phyloP scores from a whole-genome alignment of 163 green algal species.

The Chlamydomonas reinhardtii region DNA sequence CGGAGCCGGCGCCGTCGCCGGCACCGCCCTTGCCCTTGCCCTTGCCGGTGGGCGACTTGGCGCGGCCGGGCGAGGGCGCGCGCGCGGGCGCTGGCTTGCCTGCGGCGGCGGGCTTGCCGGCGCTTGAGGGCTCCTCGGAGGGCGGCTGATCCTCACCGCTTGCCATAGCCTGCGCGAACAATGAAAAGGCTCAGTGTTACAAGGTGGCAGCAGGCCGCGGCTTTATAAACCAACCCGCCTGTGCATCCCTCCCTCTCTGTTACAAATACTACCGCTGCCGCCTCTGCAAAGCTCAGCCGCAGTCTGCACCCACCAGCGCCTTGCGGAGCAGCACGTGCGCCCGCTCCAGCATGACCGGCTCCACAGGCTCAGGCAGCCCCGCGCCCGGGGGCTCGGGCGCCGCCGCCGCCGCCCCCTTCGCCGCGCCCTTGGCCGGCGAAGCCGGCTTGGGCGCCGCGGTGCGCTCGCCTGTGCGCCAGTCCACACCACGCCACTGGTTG shows the following conservation, averaged over 20 bases:
- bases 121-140: neutral
- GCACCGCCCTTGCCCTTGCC: constrained; percentile 6
- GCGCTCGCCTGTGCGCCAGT: constrained; percentile 37
- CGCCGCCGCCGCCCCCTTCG: neutral
- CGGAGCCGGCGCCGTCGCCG: neutral
- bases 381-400: constrained; percentile 4
- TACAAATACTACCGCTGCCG: too few relatives aligned
- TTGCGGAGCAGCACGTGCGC: constrained; percentile 38
- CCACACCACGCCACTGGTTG: constrained; percentile 50
- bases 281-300: too few relatives aligned
- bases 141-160: constrained; percentile 27
- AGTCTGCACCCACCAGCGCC: constrained; percentile 34
- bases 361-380: constrained; percentile 47
- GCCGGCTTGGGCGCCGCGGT: neutral
- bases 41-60: constrained; percentile 43
- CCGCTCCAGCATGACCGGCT: constrained; percentile 50
- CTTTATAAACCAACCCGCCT: too few relatives aligned
- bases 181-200: too few relatives aligned
- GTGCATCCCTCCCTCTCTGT: too few relatives aligned
- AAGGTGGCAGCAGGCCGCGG: too few relatives aligned
- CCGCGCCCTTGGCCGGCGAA: constrained; percentile 13
- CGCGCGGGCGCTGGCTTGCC: constrained; percentile 16
- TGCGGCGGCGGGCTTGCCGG: neutral
- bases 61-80: constrained; percentile 19
- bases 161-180: constrained; percentile 36